Evolutionary conservation across 2,329 filamentous ascomycete genomes (phyloP).

Genomic region (Diaporthe batatas): DNA sequence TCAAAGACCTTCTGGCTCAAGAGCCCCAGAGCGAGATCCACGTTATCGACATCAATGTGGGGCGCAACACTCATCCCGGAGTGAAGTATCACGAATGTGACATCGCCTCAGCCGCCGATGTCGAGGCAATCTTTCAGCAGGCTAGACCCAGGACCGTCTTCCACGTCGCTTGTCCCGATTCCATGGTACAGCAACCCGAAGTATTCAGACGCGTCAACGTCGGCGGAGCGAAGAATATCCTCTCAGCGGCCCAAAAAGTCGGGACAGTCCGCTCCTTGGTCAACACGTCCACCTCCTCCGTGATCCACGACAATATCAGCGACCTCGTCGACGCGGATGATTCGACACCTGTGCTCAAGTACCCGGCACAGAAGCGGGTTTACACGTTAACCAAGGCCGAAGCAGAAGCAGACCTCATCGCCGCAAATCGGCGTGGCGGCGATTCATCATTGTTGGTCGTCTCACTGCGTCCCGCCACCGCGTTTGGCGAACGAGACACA

Average conservation of each 20-base stretch:
- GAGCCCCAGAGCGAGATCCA: constrained; percentile 37
- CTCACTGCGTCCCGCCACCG: background rate
- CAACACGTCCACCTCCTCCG: constrained; percentile 9
- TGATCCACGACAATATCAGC: background rate
- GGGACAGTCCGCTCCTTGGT: background rate
- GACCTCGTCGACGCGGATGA: background rate
- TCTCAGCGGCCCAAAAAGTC: background rate
- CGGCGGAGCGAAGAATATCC: background rate
- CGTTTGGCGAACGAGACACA: background rate
- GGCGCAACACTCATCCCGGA: constrained; percentile 37
- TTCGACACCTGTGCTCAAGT: background rate
- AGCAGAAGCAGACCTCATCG: background rate
- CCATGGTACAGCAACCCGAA: background rate
- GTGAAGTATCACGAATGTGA: constrained; percentile 42
- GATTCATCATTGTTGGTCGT: background rate
- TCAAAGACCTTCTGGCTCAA: constrained; percentile 37
- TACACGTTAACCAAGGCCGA: background rate
- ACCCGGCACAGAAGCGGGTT: background rate
- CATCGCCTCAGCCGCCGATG: constrained; percentile 31
- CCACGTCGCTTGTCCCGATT: constrained; percentile 42
- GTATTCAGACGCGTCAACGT: background rate
- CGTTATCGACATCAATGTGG: constrained; percentile 39
- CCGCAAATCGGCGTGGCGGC: background rate
- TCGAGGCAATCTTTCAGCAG: constrained; percentile 25
- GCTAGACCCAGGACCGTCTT: constrained; percentile 42